Percentiles rank a stretch among this genome's conserved stretches.
Evolutionary conservation across 2,329 filamentous ascomycete species (phyloP).

Genomic region (Paraconiothyrium sp.): DNA sequence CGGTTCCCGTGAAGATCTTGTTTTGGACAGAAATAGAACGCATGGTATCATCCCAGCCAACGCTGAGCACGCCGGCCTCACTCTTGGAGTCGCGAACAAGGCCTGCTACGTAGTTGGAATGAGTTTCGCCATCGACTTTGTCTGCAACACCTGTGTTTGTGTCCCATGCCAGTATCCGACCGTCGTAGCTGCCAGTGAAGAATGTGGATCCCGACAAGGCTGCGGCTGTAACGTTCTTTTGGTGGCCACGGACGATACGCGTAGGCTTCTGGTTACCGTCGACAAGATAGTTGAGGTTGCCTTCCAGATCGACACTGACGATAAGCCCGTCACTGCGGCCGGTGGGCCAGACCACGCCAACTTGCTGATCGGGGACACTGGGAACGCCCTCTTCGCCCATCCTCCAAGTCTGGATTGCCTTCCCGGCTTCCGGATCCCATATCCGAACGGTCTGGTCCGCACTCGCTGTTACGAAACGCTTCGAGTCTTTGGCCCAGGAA

Average conservation of each 20-base stretch:
- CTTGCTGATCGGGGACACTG: constrained; percentile 85
- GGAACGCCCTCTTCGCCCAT: constrained; percentile 78
- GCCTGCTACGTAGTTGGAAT: constrained; percentile 86
- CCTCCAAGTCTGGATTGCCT: constrained; percentile 82
- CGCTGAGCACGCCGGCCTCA: constrained; percentile 73
- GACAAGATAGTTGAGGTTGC: constrained; percentile 88
- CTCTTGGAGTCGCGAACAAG: constrained; percentile 64
- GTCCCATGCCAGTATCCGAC: constrained; percentile 87
- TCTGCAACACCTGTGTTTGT: constrained; percentile 72
- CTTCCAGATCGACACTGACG: constrained; percentile 87
- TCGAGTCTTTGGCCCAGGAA: constrained; percentile 88
- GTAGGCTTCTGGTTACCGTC: constrained; percentile 75
- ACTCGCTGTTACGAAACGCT: constrained; percentile 86
- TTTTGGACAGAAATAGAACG: constrained; percentile 79
- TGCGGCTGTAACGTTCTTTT: constrained; percentile 87
- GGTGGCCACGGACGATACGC: constrained; percentile 83
- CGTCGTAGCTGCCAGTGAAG: constrained; percentile 93
- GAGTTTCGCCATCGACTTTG: constrained; percentile 79
- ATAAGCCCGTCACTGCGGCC: constrained; percentile 85
- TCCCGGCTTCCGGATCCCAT: constrained; percentile 87
- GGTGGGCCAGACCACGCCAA: constrained; percentile 89
- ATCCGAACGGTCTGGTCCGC: constrained; percentile 94
- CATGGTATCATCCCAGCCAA: constrained; percentile 93
- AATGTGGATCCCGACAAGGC: constrained; percentile 70
- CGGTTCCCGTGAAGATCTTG: constrained; percentile 76